A percentile compares a stretch with the other conserved stretches of the same genome.
Conservation (phyloP, 495 filamentous ascomycete genomes). For the Neurospora sp. region DNA sequence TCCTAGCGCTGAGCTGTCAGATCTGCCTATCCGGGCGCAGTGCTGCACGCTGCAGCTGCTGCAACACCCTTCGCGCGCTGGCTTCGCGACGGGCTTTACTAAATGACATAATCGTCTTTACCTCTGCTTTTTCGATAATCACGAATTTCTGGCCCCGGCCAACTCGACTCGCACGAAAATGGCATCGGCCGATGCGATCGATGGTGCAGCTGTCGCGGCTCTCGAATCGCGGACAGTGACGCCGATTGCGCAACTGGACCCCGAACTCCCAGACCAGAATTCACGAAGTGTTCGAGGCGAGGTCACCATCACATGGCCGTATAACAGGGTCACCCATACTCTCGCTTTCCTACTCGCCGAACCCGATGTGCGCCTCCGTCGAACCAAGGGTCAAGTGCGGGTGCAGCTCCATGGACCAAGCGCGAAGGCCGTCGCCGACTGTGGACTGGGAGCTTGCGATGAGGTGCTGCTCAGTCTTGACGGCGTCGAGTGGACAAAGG, state of each 20-base stretch:
- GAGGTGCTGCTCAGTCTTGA: slow-evolving; percentile 57
- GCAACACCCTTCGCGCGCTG: neutral
- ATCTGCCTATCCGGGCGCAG: neutral
- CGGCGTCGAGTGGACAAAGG: slow-evolving; percentile 48
- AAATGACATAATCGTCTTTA: neutral
- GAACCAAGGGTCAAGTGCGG: slow-evolving; percentile 70
- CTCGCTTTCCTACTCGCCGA: slow-evolving; percentile 74
- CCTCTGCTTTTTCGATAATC: neutral
- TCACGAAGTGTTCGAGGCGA: slow-evolving; percentile 43
- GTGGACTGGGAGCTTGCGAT: slow-evolving; percentile 66
- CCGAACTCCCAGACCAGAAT: slow-evolving; percentile 32
- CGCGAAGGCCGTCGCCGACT: slow-evolving; percentile 58
- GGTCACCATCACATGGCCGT: slow-evolving; percentile 86
- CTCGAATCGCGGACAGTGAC: slow-evolving; percentile 14
- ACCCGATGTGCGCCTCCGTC: slow-evolving; percentile 75
- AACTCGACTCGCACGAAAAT: slow-evolving; percentile 6
- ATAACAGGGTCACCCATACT: slow-evolving; percentile 61
- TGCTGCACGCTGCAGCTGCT: neutral
- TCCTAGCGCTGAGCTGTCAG: neutral
- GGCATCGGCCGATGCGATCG: slow-evolving; percentile 9
- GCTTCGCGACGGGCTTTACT: neutral
- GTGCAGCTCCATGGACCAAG: slow-evolving; percentile 63
- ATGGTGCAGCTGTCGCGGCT: neutral
- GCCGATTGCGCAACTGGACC: slow-evolving; percentile 59
- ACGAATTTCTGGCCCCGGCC: neutral